Conservation (phyloP, 2,329 filamentous ascomycete genomes). For the Sordariomycetes sp. region DNA sequence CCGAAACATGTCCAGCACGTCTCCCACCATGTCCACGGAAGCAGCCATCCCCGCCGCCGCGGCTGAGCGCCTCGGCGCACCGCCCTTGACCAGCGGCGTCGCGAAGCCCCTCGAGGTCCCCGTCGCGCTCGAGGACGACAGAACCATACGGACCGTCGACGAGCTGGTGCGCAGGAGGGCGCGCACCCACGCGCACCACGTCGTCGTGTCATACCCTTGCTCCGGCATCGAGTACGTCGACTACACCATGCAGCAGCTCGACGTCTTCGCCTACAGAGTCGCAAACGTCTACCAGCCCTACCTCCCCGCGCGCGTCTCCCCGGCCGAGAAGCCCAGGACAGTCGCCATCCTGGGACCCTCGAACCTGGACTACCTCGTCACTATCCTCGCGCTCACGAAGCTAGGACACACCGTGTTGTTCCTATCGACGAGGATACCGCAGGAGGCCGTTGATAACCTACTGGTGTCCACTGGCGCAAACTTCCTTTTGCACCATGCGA, state of each 20-base stretch:
- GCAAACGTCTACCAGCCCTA: conserved; percentile 12
- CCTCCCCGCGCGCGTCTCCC: conserved; percentile 10
- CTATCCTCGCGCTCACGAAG: conserved; percentile 37
- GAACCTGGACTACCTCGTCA: conserved; percentile 39
- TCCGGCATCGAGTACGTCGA: conserved; percentile 28
- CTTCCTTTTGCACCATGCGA: conserved; percentile 13
- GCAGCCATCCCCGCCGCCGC: no score
- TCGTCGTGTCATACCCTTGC: conserved; percentile 26
- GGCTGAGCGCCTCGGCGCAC: not conserved
- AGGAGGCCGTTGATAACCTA: conserved; percentile 16
- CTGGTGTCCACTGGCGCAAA: conserved; percentile 12
- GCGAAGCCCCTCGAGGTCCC: not conserved
- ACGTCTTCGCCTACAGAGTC: conserved; percentile 19
- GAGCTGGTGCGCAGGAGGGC: conserved; percentile 12
- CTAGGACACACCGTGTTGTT: conserved; percentile 36
- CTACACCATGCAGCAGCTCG: conserved; percentile 30
- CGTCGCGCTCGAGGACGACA: conserved; percentile 8
- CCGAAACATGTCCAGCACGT: no score
- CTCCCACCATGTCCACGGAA: not conserved
- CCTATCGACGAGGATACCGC: conserved; percentile 19
- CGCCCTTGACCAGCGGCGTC: not conserved
- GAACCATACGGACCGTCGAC: conserved; percentile 12
- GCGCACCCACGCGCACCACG: conserved; percentile 16
- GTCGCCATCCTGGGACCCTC: conserved; percentile 38
- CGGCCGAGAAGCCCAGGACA: conserved; percentile 16